Base-by-base conservation (phyloP, 2,329 filamentous ascomycete species). In the Ophiostoma angusticollis region DNA sequence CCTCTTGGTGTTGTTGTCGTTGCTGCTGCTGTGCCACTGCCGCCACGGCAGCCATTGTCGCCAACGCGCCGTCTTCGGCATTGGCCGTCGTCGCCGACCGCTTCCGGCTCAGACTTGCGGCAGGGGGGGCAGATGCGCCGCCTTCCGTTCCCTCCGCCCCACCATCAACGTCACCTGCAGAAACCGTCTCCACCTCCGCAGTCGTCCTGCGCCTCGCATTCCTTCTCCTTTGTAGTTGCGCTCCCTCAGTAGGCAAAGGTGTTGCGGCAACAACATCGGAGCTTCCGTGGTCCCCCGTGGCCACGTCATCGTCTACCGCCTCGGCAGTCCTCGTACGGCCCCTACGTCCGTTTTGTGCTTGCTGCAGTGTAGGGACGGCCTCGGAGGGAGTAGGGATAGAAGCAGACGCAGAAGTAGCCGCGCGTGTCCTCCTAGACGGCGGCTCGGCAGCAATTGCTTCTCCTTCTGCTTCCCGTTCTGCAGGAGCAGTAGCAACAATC, bases 311-410 rank as follows among this genome's bases (percentile, higher is more conserved):
- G 1, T 21, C 25, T 2, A 32, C 37, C 14, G 31, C 34, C 21
- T 31, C 33, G 6, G 38, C 35, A 13, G 36, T 36, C 3, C 33
- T 25, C 23, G 37, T 19, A 16, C 31, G 35, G 23, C 37, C 36
- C 25, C 37, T 24, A 13, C 35, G 27, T 24, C 33, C 23, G n/a
- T n/a, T n/a, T n/a, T 25, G 23, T 28, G 23, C 29, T 14, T 11
- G 32, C 32, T 22, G 27, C 6, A 9, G 40, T 9, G 39, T n/a
- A 2, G 33, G 33, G 13, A 11, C 19, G 4, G 29, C 29, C 29
- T 28, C 25, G 12, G 25, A 28, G 5, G 25, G 11, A n/a, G 14
- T 28, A 13, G 14, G 6, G 6, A 13, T n/a, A n/a, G n/a, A n/a
- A n/a, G n/a, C n/a, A n/a, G n/a, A n/a, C n/a, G n/a, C n/a, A n/a